Evolutionary conservation across 23 red algal species (phyloP).

Genomic region (Gracilaria domingensis): DNA sequence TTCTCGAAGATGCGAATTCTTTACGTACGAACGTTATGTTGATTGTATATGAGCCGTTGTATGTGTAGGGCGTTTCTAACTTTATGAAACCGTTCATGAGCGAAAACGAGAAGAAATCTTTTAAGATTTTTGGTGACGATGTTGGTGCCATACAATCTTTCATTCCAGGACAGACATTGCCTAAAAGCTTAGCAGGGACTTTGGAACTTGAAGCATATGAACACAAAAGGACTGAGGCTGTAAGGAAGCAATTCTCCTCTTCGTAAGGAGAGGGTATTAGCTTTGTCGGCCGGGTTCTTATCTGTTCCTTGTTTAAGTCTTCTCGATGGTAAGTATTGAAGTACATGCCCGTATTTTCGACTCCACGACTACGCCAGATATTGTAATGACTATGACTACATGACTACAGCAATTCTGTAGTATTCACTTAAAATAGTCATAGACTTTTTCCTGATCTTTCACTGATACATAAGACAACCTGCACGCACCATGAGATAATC

Average conservation of each 20-base stretch:
- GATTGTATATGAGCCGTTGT: conserved; percentile 24
- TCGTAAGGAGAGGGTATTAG: neutral
- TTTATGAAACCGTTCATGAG: conserved; percentile 68
- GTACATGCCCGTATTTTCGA: no score
- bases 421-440: no score
- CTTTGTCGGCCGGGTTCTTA: no score
- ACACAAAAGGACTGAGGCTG: conserved; percentile 35
- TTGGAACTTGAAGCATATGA: conserved; percentile 2
- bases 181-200: conserved; percentile 6
- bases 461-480: no score
- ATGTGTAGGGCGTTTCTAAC: conserved; percentile 23
- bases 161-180: conserved; percentile 32
- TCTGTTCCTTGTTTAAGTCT: neutral
- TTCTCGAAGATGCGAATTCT: conserved; percentile 39
- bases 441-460: no score
- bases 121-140: conserved; percentile 32
- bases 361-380: no score
- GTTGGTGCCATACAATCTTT: conserved; percentile 9
- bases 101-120: conserved; percentile 10
- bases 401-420: no score
- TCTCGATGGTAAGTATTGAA: no score
- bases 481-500: no score
- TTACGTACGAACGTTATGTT: conserved; percentile 50
- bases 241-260: neutral
- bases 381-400: no score